Percentiles rank a stretch among this genome's conserved stretches.
These are phyloP conservation scores for Coemansia sp. DNA, from an alignment of 192 early-diverging fungal genomes.

Conservation along the genomic window DNA sequence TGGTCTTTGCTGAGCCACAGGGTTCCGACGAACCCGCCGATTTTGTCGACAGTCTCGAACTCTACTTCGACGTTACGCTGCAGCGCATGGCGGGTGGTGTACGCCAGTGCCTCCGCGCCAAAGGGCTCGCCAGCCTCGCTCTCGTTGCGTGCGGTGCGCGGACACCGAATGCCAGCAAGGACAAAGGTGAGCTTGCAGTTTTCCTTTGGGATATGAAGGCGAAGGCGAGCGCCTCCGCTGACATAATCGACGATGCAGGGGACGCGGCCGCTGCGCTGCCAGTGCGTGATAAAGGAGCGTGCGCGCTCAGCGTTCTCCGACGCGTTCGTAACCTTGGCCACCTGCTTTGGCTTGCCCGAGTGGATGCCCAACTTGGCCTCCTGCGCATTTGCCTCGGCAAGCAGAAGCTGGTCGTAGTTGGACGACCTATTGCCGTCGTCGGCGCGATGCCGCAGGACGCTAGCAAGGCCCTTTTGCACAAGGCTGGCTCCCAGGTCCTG, in stretches of 20 bases:
- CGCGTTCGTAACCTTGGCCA: constrained; percentile 75
- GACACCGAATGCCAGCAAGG: constrained; percentile 80
- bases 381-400: constrained; percentile 74
- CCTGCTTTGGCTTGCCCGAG: constrained; percentile 76
- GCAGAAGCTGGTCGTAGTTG: constrained; percentile 79
- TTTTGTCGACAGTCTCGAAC: constrained; percentile 86
- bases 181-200: constrained; percentile 83
- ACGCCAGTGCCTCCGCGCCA: constrained; percentile 78
- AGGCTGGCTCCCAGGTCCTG: constrained; percentile 62
- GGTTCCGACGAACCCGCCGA: constrained; percentile 89
- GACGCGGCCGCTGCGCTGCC: constrained; percentile 77
- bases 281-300: constrained; percentile 77
- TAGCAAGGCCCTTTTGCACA: constrained; percentile 68
- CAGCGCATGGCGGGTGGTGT: constrained; percentile 61
- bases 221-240: constrained; percentile 78
- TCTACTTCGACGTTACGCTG: constrained; percentile 94
- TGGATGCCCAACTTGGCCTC: constrained; percentile 77
- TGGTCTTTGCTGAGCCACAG: constrained; percentile 66
- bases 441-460: constrained; percentile 75
- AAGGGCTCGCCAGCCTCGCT: constrained; percentile 80
- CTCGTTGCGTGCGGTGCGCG: constrained; percentile 69
- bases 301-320: constrained; percentile 81
- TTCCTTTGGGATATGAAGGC: constrained; percentile 81
- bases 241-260: constrained; percentile 87
- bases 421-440: constrained; percentile 87